Conservation (phyloP, 2,329 filamentous ascomycete species). For the Penicillium olsonii region DNA sequence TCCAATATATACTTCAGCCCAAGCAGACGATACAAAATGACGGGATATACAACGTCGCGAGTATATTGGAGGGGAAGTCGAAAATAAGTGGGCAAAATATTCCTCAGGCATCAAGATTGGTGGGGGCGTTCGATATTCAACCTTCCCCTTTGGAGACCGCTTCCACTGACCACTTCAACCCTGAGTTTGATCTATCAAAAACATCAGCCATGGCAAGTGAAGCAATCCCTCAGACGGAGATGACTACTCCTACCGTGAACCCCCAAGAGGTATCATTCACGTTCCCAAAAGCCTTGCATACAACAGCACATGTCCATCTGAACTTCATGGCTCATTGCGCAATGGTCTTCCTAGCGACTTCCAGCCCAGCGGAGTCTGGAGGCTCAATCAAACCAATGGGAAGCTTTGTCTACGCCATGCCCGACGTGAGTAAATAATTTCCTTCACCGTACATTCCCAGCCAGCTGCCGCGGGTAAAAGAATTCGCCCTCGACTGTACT, state of each 20-base stretch:
- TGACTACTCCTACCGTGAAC: slow-evolving; percentile 32
- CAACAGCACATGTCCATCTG: slow-evolving; percentile 61
- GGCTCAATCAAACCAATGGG: slow-evolving; percentile 62
- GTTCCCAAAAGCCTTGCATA: slow-evolving; percentile 57
- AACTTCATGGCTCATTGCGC: slow-evolving; percentile 55
- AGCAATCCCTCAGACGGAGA: slow-evolving; percentile 18
- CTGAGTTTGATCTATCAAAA: not conserved
- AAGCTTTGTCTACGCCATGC: slow-evolving; percentile 91
- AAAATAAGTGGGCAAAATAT: slow-evolving; percentile 5
- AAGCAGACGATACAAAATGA: not conserved
- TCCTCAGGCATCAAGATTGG: not conserved
- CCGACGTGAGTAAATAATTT: slow-evolving; percentile 64
- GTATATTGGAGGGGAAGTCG: slow-evolving; percentile 11
- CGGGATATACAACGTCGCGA: not conserved
- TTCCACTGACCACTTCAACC: not conserved
- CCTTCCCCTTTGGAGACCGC: not conserved
- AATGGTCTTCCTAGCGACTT: slow-evolving; percentile 60
- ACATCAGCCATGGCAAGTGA: slow-evolving; percentile 16
- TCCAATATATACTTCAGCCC: not conserved
- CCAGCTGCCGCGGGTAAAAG: too few species aligned
- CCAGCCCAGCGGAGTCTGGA: slow-evolving; percentile 46
- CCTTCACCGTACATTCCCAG: not conserved
- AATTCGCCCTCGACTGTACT: too few species aligned
- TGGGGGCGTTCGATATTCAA: not conserved
- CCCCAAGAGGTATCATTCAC: slow-evolving; percentile 60